Conservation (phyloP, 2,329 filamentous ascomycete species). For the Colletotrichum sp. region DNA sequence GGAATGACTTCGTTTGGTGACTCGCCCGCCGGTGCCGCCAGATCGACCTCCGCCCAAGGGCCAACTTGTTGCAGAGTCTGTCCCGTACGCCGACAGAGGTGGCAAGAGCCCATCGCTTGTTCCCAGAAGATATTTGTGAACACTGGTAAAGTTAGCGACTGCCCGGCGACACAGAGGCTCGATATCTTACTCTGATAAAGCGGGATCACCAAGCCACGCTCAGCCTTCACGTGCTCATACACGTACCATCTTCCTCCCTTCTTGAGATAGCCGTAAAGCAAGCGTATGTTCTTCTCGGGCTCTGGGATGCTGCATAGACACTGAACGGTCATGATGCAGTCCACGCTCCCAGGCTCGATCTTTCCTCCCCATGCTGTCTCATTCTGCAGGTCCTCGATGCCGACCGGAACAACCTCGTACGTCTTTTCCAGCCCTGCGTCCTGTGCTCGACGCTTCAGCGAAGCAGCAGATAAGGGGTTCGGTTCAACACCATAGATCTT, state of each 20-base stretch:
- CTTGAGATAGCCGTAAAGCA: slow-evolving; percentile 53
- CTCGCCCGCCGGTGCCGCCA: background rate
- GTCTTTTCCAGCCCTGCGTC: slow-evolving; percentile 49
- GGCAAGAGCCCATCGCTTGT: background rate
- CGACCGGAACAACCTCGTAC: slow-evolving; percentile 60
- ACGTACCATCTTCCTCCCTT: slow-evolving; percentile 58
- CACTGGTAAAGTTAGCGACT: slow-evolving; percentile 26
- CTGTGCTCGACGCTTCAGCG: slow-evolving; percentile 42
- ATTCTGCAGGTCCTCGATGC: slow-evolving; percentile 52
- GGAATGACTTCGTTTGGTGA: background rate
- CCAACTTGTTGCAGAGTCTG: background rate
- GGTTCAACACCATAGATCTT: slow-evolving; percentile 70
- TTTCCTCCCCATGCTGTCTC: slow-evolving; percentile 34
- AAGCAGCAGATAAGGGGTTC: slow-evolving; percentile 50
- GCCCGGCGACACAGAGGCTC: background rate
- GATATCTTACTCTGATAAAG: slow-evolving; percentile 44
- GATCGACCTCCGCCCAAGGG: background rate
- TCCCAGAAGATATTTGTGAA: slow-evolving; percentile 49
- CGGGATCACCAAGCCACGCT: slow-evolving; percentile 35
- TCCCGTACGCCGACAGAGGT: background rate
- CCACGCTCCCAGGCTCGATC: slow-evolving; percentile 45
- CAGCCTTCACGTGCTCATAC: slow-evolving; percentile 52
- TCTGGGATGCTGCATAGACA: slow-evolving; percentile 60
- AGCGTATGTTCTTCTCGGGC: slow-evolving; percentile 47
- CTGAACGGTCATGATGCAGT: slow-evolving; percentile 55